Evolutionary conservation across 306 rosid genomes (phyloP).

Genomic region (Cucumis sativus): Cucumber_9930_V3 NC_026657.2:33534501-33535000

Average conservation of each 20-base stretch:
- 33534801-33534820: conserved; percentile 16
- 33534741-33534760: conserved; percentile 18
- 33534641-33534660: no score
- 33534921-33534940: neutral
- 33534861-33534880: neutral
- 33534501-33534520: conserved; percentile 33
- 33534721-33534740: conserved; percentile 36
- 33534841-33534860: neutral
- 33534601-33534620: no score
- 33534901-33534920: neutral
- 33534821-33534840: conserved; percentile 7
- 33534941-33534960: neutral
- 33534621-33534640: no score
- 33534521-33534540: conserved; percentile 68
- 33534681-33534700: conserved; percentile 39
- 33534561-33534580: conserved; percentile 84
- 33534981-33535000: neutral
- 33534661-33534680: conserved; percentile 42
- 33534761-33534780: conserved; percentile 25
- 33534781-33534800: conserved; percentile 25
- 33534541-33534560: conserved; percentile 60
- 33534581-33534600: no score
- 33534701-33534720: conserved; percentile 21
- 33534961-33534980: neutral
- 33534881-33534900: neutral